Conservation (phyloP, 257 asterid genomes). For the Gentiana macrophylla region DNA sequence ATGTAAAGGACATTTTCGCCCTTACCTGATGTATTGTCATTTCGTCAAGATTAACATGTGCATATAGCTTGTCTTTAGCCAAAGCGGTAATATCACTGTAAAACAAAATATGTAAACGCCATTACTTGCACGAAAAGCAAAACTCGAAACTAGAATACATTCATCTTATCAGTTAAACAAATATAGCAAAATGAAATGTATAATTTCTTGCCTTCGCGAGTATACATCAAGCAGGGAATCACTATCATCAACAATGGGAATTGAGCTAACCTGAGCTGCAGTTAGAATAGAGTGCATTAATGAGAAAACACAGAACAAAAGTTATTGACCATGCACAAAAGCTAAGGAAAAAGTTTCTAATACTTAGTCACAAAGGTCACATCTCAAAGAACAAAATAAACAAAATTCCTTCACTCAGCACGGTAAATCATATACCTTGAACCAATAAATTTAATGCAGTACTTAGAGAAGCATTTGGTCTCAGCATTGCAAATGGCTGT, state of each 20-base stretch:
- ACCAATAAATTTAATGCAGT: slow-evolving; percentile 63
- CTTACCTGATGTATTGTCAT: slow-evolving; percentile 66
- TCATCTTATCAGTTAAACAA: neutral
- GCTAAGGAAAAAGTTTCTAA: no score
- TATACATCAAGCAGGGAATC: slow-evolving; percentile 81
- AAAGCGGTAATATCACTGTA: slow-evolving; percentile 79
- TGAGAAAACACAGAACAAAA: neutral
- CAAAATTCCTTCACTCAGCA: neutral
- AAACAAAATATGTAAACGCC: slow-evolving; percentile 11
- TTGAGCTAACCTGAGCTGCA: slow-evolving; percentile 82
- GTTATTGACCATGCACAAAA: no score
- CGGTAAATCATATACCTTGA: slow-evolving; percentile 49
- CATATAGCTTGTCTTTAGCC: slow-evolving; percentile 74
- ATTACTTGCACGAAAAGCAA: neutral
- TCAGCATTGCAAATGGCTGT: slow-evolving; percentile 70
- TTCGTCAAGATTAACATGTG: slow-evolving; percentile 76
- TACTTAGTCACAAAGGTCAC: neutral
- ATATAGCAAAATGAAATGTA: slow-evolving; percentile 1
- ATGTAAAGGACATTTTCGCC: no score
- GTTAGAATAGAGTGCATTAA: slow-evolving; percentile 5
- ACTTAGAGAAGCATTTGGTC: slow-evolving; percentile 68
- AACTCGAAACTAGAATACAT: neutral
- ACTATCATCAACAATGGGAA: slow-evolving; percentile 81
- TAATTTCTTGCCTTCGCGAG: slow-evolving; percentile 60
- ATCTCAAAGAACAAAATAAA: neutral